Base-by-base conservation (phyloP, 78 protist species). In the Guillardia theta region DNA sequence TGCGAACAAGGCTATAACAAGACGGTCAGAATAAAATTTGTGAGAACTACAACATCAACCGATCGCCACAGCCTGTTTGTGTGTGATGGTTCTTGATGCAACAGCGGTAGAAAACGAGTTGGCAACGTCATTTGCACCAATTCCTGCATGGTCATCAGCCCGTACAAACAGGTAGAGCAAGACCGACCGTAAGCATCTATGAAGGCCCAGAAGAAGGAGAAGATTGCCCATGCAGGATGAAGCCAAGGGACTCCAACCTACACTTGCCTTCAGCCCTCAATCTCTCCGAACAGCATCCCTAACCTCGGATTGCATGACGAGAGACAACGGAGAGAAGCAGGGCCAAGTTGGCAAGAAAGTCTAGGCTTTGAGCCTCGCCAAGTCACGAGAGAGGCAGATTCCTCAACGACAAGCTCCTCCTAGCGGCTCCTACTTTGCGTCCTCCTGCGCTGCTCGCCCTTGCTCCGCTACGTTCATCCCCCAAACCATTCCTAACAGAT, bases 101-200 rank as follows among this genome's bases (percentile, higher is more conserved):
- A 88, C 93, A 37, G 93, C 64, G 24, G 44, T 88, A 12, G 93
- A 15, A n/a, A 88, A 88, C 30, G 93, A 48, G 46, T 88, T 88
- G 0, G 93, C 93, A 1, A 88, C 93, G 9, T 88, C 93, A 9
- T 88, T 88, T 19, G 93, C 93, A 6, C 93, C 93, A 33, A 88
- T 48, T n/a, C 70, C 70, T 58, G 70, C n/a, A 1, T 50, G 58
- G 10, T 50, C 58, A 50, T 19, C 10, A 27, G 39, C 21, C 2
- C 2, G 70, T 30, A 58, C 21, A 9, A 58, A 15, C 58, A 19
- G 58, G 10, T 50, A 58, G 6, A 30, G 70, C 39, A 24, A 30
- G 4, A 6, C 27, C 70, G 39, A 58, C 90, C 90, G 27, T 44
- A 80, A 1, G 90, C 90, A 80, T 80, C 90, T 24, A 36, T 43